Base-by-base conservation (phyloP, 2,329 filamentous ascomycete species). In the Xylaria digitata region DNA sequence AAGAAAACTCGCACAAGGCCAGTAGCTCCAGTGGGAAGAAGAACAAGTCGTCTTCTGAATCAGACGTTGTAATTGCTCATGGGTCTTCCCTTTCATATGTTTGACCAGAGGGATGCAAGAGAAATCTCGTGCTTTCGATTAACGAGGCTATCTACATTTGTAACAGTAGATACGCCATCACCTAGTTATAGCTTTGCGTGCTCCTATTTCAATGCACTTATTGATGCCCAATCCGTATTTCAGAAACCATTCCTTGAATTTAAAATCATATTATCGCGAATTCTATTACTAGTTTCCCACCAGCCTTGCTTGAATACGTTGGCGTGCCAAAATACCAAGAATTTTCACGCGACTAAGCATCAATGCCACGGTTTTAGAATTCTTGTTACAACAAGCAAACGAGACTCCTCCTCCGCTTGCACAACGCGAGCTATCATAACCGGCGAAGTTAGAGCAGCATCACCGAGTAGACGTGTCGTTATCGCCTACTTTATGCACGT, bases 61-160 rank as follows among this genome's bases (percentile, higher is more conserved):
- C 70, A 15, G 59, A 63, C 13, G 74, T 76, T 43, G 61, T 76
- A 32, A 76, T 76, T 64, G 74, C 72, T 8, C 26, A 75, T 43
- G 74, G 74, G 26, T 74, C 74, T 15, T 73, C 72, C 1, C 40
- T 65, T 26, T 68, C 73, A 26, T 67, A 60, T 40, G 23, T 23
- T 50, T 68, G 40, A 60, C 15, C 32, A 34, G 57, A 30, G 13
- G 17, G 48, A 61, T 37, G 37, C 45, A 32, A 37, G 6, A 57
- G 17, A n/a, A 19, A 55, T 60, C 13, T 55, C 15, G 17, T 50
- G 15, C 26, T 63, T 60, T 37, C 46, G 21, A 50, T 49, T 40
- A 6, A 21, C 4, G 34, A 17, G 17, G 23, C 26, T 40, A n/a
- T 34, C 34, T 23, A 54, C 21, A 50, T 32, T 34, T 53, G 32